These are phyloP conservation scores for Capsicum baccatum DNA, from an alignment of 257 asterid species.

Conservation along the genomic window DNA sequence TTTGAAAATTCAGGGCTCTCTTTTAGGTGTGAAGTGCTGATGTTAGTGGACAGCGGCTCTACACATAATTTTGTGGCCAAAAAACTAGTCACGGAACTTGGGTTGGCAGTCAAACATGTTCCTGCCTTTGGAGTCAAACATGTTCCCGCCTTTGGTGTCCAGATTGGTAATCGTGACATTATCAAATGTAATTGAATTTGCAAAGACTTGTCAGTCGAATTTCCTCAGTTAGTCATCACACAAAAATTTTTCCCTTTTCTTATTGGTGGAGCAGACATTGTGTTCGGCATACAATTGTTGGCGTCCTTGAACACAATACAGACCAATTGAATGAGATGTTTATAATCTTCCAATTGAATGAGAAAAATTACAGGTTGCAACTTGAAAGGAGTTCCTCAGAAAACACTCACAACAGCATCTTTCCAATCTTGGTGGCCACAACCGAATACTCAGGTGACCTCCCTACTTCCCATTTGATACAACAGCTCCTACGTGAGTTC, in stretches of 20 bases:
- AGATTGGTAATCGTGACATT: neutral
- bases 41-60: neutral
- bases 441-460: no score
- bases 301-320: constrained; percentile 29
- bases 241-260: no score
- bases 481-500: no score
- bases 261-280: constrained; percentile 13
- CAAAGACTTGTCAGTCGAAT: no score
- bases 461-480: no score
- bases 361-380: constrained; percentile 10
- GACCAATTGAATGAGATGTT: constrained; percentile 33
- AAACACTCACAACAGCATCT: neutral
- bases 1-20: neutral
- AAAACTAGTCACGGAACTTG: neutral
- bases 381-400: constrained; percentile 18
- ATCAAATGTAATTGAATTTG: no score
- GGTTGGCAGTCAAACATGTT: neutral
- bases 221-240: no score
- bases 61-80: neutral
- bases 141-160: neutral
- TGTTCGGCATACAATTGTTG: constrained; percentile 31
- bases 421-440: neutral
- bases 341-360: constrained; percentile 8
- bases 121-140: neutral
- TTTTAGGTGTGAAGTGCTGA: neutral